A percentile compares a stretch with the other conserved stretches of the same genome.
These are phyloP conservation scores for Penicillium ochrochloron DNA, from an alignment of 495 filamentous ascomycete genomes.

Conservation along the genomic window DNA sequence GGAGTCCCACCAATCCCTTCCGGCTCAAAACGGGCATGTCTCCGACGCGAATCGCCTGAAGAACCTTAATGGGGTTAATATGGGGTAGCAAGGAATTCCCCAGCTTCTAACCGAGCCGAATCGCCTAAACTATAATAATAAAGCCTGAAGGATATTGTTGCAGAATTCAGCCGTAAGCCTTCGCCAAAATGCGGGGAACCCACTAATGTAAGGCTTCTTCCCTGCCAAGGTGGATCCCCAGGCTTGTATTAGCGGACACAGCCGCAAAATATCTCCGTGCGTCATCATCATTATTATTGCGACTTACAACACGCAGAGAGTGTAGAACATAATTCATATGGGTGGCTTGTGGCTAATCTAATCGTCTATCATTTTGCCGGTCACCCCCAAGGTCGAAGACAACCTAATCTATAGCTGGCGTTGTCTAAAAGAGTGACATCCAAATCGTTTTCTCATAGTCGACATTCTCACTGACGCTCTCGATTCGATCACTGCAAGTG, in stretches of 20 bases:
- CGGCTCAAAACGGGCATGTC: slow-evolving; percentile 5
- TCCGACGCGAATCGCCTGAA: not conserved
- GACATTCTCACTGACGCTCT: slow-evolving; percentile 32
- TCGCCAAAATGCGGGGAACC: not conserved
- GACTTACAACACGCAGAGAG: not conserved
- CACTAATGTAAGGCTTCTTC: not conserved
- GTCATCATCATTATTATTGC: not conserved
- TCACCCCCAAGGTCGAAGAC: not conserved
- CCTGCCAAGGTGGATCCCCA: not conserved
- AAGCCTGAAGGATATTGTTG: not conserved
- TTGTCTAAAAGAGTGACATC: slow-evolving; percentile 18
- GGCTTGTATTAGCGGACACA: not conserved
- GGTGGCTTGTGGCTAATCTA: not conserved
- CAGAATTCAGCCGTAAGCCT: slow-evolving; percentile 5
- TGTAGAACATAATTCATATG: not conserved
- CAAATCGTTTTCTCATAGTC: slow-evolving; percentile 35
- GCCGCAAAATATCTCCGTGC: not conserved
- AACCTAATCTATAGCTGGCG: not conserved
- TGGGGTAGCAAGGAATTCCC: not conserved
- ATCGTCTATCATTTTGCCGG: slow-evolving; percentile 8
- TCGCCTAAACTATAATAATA: slow-evolving; percentile 2
- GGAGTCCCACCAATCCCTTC: slow-evolving; percentile 9
- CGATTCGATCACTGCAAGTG: slow-evolving; percentile 36
- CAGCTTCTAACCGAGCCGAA: not conserved
- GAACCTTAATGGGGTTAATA: slow-evolving; percentile 1